Percentiles rank a stretch among this genome's conserved stretches.
phyloP scores from a whole-genome alignment of 148 eudicot species.

The Rhododendron kiyosumense region DNA sequence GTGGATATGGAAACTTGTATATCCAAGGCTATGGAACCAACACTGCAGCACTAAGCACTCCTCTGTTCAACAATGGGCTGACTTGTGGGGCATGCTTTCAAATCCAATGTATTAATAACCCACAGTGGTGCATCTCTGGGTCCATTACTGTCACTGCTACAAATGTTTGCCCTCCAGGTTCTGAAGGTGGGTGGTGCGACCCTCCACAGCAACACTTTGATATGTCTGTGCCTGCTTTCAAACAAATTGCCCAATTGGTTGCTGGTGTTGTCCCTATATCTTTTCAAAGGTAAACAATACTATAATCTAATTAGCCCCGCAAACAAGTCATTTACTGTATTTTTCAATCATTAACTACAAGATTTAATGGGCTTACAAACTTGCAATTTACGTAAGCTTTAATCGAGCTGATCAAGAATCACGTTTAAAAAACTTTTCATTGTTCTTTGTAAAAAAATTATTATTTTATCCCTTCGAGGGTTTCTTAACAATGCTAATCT shows the following conservation, averaged over 20 bases:
- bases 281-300: constrained; percentile 24
- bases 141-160: constrained; percentile 38
- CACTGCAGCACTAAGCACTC: constrained; percentile 47
- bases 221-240: constrained; percentile 40
- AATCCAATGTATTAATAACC: constrained; percentile 25
- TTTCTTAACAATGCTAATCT: background rate
- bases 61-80: constrained; percentile 36
- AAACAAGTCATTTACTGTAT: background rate
- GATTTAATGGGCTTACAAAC: background rate
- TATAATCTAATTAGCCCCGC: too few species aligned
- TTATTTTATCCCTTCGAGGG: background rate
- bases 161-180: constrained; percentile 40
- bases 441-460: background rate
- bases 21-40: constrained; percentile 43
- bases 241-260: constrained; percentile 33
- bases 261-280: constrained; percentile 40
- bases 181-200: constrained; percentile 46
- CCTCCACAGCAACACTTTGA: constrained; percentile 51
- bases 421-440: background rate
- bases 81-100: constrained; percentile 38
- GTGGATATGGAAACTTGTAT: constrained; percentile 42
- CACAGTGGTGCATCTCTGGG: constrained; percentile 34
- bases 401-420: background rate
- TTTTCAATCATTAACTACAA: background rate
- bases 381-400: background rate